Evolutionary conservation across 495 filamentous ascomycete species (phyloP).

Genomic region (Geoglossum glabrum): DNA sequence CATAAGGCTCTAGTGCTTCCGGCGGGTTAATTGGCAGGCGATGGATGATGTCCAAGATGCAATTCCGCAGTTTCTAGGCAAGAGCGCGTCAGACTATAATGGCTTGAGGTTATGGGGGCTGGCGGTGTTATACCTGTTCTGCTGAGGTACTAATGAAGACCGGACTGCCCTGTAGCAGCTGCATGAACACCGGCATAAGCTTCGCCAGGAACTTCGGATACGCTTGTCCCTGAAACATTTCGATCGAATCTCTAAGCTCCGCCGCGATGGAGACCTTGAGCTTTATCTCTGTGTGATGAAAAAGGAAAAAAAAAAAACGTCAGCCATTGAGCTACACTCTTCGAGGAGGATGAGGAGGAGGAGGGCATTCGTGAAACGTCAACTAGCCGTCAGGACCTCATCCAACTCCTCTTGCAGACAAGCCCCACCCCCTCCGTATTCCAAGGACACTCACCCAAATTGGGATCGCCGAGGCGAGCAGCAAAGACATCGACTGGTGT

Average conservation of each 20-base stretch:
- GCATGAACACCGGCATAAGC: conserved; percentile 76
- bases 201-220: conserved; percentile 66
- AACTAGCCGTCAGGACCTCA: too few relatives aligned
- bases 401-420: neutral
- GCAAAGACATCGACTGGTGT: conserved; percentile 38
- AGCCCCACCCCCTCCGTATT: neutral
- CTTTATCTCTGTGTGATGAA: conserved; percentile 48
- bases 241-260: conserved; percentile 69
- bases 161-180: conserved; percentile 67
- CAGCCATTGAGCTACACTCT: conserved; percentile 5
- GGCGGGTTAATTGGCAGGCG: conserved; percentile 63
- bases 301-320: conserved; percentile 1
- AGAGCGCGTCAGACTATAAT: neutral
- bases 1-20: conserved; percentile 71
- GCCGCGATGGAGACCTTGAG: conserved; percentile 54
- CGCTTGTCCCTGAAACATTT: conserved; percentile 40
- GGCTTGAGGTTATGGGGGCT: neutral
- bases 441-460: conserved; percentile 28
- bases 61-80: conserved; percentile 65
- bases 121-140: conserved; percentile 41
- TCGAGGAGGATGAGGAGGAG: too few relatives aligned
- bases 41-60: conserved; percentile 84
- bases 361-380: too few relatives aligned
- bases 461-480: conserved; percentile 36
- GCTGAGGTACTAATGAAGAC: conserved; percentile 73